Base-by-base conservation (phyloP, 768 basidiomycete species). In the Austroboletus festivus region DNA sequence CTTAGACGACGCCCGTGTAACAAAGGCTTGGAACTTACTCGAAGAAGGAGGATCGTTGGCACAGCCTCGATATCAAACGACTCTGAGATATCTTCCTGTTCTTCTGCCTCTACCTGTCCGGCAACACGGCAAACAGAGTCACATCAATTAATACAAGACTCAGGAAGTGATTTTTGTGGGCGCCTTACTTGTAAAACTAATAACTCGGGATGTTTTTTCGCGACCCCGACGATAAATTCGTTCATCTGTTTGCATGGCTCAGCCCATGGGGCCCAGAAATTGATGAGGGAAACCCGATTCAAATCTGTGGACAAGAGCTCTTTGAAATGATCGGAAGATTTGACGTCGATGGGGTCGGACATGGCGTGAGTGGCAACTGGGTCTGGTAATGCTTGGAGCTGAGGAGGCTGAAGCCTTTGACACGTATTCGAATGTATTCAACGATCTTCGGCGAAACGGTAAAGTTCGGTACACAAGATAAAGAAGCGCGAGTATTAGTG, bases 261-360 rank as follows among this genome's bases (percentile, higher is more conserved):
- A 0, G 93, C 96, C 91, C 92, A 88, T 68, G 81, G 73, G 37
- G 94, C 90, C 88, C 93, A 94, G 67, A 97, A 99, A 71, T 89
- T 91, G 62, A 96, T 82, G 31, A 95, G 73, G 4, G 93, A 93
- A 20, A 95, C 78, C 19, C 89, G 75, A 18, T 78, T 69, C 28
- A 99, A 80, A 68, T 98, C 94, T 19, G 68, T 61, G 0, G 83
- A 84, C 40, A 97, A 81, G 9, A 89, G 68, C 7, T 71, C 61
- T 64, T 90, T 82, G 70, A 98, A 92, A 42, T 90, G 79, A 2
- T 77, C 69, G 1, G 89, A 67, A 4, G 88, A 87, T 20, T 69
- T 62, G 42, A 95, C 77, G 13, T 57, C 56, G 56, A 82, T 82
- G 44, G 59, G 46, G 26, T 21, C 38, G 33, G 61, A 44, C 64